phyloP scores from a whole-genome alignment of 2,329 filamentous ascomycete genomes.

The Epicoccum sorghinum region DNA sequence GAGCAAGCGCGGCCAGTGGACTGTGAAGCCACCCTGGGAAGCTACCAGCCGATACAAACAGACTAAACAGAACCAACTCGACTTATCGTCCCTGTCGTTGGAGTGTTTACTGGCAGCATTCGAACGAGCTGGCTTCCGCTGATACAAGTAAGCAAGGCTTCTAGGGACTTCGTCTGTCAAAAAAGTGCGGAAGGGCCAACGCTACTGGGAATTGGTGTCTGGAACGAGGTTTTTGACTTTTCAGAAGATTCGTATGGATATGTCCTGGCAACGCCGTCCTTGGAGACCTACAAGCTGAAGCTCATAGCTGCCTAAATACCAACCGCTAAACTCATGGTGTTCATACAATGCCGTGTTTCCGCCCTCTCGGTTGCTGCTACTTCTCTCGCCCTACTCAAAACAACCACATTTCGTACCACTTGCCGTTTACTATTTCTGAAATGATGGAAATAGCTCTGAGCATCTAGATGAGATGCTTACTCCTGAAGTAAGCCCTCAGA shows the following conservation, averaged over 20 bases:
- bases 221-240: background rate
- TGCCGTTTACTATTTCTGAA: too few species aligned
- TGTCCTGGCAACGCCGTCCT: conserved; percentile 16
- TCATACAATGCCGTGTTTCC: conserved; percentile 15
- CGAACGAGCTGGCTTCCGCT: too few species aligned
- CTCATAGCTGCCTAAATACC: conserved; percentile 3
- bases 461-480: conserved; percentile 58
- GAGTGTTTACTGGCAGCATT: too few species aligned
- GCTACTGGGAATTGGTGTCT: background rate
- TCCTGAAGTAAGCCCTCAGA: conserved; percentile 88
- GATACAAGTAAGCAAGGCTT: too few species aligned
- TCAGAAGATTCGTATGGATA: conserved; percentile 12
- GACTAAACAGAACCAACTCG: too few species aligned
- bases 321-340: conserved; percentile 17
- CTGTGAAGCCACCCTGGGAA: too few species aligned
- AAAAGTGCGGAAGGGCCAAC: too few species aligned
- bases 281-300: background rate
- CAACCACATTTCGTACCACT: background rate
- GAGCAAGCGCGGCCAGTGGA: too few species aligned
- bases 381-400: background rate
- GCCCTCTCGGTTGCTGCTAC: background rate
- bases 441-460: too few species aligned
- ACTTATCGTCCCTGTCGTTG: too few species aligned
- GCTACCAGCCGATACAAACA: too few species aligned
- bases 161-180: too few species aligned